Base-by-base conservation (phyloP, 2,329 filamentous ascomycete genomes). In the Venturia aucupariae region DNA sequence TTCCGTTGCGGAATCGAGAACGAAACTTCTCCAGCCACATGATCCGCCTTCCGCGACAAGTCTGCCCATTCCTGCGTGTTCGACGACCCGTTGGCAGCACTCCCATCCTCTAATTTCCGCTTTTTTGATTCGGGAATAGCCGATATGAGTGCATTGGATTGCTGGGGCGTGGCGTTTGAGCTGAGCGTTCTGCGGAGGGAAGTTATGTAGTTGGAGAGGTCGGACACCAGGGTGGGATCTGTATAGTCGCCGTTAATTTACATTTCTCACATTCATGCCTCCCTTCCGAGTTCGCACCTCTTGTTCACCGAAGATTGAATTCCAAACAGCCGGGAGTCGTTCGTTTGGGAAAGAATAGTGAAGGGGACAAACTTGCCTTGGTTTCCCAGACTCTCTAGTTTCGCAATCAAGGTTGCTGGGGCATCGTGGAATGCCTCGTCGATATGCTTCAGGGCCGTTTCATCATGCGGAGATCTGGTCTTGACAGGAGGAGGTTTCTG, bases 1-100 rank as follows among this genome's bases (percentile, higher is more conserved):
- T 87, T 88, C 63, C 85, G 77, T 68, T 84, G 82, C 3, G 85
- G 85, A 0, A 86, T 78, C 19, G 83, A 79, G 72, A 87, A 86
- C 64, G 83, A 85, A 64, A 85, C 76, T 68, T 86, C 84, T 54
- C 32, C 39, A 3, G 24, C 62, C 2, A 44, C 24, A 39, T 63
- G 41, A 11, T 41, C 44, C 19, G 62, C 30, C 11, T 1, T 38
- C 11, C 11, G 13, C 4, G 42, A 54, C 13, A 19, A 27, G 19
- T 57, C 22, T 30, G 62, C 48, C 62, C 62, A 63, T 24, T 4
- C 41, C 51, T 57, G 51, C 19, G 15, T 35, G 11, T 35, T 19
- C 3, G 62, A 38, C 6, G 19, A 17, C n/a, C 62, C 62, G 42
- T 41, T 57, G 27, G 11, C 13, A 46, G 60, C 60, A 15, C 19